Conservation (phyloP, 176 grass and related monocot species). For the Pontederia paniculata region DNA sequence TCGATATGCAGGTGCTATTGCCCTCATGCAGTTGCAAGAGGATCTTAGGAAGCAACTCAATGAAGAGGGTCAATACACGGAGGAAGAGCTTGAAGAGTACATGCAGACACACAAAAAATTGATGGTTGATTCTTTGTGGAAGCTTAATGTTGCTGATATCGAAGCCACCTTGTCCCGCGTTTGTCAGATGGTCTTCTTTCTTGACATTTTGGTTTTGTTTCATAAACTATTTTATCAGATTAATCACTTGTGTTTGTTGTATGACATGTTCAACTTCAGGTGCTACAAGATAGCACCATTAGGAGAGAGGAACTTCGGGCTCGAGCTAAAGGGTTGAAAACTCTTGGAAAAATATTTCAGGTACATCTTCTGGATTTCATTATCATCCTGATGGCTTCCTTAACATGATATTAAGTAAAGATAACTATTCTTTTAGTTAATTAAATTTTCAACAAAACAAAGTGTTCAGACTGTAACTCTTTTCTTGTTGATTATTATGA, state of each 20-base stretch:
- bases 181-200: slow-evolving; percentile 80
- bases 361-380: slow-evolving; percentile 18
- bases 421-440: too few relatives aligned
- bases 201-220: neutral
- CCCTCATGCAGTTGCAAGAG: slow-evolving; percentile 90
- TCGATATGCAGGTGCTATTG: slow-evolving; percentile 72
- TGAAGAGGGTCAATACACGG: slow-evolving; percentile 62
- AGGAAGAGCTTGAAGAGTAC: slow-evolving; percentile 69
- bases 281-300: slow-evolving; percentile 62
- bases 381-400: neutral
- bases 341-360: slow-evolving; percentile 90
- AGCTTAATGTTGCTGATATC: slow-evolving; percentile 98
- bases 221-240: neutral
- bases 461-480: too few relatives aligned
- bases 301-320: slow-evolving; percentile 69
- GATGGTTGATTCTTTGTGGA: slow-evolving; percentile 98
- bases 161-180: slow-evolving; percentile 85
- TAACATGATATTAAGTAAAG: neutral
- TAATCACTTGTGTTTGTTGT: neutral
- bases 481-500: too few relatives aligned
- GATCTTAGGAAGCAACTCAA: slow-evolving; percentile 73
- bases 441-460: too few relatives aligned
- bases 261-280: slow-evolving; percentile 27
- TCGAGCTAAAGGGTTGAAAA: slow-evolving; percentile 94
- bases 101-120: slow-evolving; percentile 82